A percentile compares a stretch with the other conserved stretches of the same genome.
phyloP scores from a whole-genome alignment of 345 rosid species.

The Iberis pinnata region DNA sequence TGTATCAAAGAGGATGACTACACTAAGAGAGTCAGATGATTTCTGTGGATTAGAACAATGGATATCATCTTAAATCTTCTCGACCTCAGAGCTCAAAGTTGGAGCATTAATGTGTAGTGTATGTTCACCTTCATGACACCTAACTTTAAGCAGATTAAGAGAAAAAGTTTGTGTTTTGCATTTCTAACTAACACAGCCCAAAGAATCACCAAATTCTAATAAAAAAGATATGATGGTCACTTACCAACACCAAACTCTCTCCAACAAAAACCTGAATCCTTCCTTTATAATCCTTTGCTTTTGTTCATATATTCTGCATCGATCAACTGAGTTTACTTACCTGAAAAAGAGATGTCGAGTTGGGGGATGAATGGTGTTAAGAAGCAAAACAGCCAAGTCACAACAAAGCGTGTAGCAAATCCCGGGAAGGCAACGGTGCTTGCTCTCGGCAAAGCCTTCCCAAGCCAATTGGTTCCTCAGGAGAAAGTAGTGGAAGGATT shows the following conservation, averaged over 20 bases:
- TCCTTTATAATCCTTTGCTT: conserved; percentile 37
- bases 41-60: too few species aligned
- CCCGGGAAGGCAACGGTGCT: conserved; percentile 80
- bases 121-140: too few species aligned
- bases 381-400: conserved; percentile 22
- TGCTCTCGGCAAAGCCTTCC: neutral
- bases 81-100: too few species aligned
- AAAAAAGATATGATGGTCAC: conserved; percentile 33
- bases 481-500: conserved; percentile 65
- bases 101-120: too few species aligned
- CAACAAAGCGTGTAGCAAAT: conserved; percentile 41
- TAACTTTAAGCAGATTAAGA: too few species aligned
- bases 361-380: conserved; percentile 24
- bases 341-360: conserved; percentile 38
- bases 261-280: conserved; percentile 38
- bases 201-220: conserved; percentile 35
- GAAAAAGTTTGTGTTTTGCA: conserved; percentile 26
- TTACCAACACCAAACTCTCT: conserved; percentile 48
- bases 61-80: conserved; percentile 1
- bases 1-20: conserved; percentile 53
- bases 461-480: neutral
- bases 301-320: conserved; percentile 16
- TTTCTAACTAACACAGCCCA: conserved; percentile 37
- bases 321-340: conserved; percentile 14
- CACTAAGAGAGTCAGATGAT: conserved; percentile 16